phyloP scores from a whole-genome alignment of 768 basidiomycete species.

The Cantharellus cinnabarinus region DNA sequence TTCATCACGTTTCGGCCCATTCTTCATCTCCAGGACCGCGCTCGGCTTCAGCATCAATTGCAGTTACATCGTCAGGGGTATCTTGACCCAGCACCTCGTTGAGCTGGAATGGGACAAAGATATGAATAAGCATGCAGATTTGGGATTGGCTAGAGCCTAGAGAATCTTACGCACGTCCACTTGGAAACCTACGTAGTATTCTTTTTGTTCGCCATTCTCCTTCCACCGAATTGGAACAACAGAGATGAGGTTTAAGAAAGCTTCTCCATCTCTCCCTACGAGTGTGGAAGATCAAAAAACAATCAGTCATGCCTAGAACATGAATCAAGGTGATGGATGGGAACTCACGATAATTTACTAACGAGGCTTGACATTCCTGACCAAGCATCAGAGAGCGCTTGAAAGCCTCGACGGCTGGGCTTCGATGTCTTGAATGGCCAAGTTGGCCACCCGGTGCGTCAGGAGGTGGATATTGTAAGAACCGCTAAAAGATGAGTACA shows the following conservation, averaged over 20 bases:
- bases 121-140: neutral
- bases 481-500: constrained; percentile 22
- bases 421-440: constrained; percentile 17
- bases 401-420: constrained; percentile 38
- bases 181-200: constrained; percentile 86
- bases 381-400: constrained; percentile 45
- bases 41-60: neutral
- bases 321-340: neutral
- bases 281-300: neutral
- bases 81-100: neutral
- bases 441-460: constrained; percentile 13
- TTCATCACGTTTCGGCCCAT: neutral
- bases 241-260: constrained; percentile 84
- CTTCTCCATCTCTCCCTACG: constrained; percentile 30
- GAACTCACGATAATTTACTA: constrained; percentile 69
- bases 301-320: neutral
- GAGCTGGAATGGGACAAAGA: neutral
- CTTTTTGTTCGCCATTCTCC: constrained; percentile 42
- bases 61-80: neutral
- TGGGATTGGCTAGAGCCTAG: neutral
- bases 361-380: constrained; percentile 73
- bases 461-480: constrained; percentile 62
- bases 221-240: constrained; percentile 71
- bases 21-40: neutral
- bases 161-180: constrained; percentile 53